Evolutionary conservation across 768 basidiomycete genomes (phyloP), one percentile per base, ranked within the genome.

Genomic region (Leccinum imitatum): DNA sequence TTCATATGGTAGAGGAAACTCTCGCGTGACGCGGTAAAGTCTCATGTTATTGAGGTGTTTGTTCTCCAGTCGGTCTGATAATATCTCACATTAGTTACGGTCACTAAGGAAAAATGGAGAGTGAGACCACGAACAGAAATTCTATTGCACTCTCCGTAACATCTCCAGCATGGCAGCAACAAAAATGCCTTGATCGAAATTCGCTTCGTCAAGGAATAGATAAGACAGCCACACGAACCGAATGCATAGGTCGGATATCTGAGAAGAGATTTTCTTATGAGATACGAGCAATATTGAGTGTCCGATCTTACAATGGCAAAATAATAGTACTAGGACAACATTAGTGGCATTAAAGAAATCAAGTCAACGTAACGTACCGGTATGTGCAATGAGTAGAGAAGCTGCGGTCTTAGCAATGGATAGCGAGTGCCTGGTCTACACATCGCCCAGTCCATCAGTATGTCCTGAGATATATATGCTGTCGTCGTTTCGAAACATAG

Each of bases 31-130:
- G 23, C 94, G 91, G 72, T 93, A 94, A 66, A 93, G 91, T 81
- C 92, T 92, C 73, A 91, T 85, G 72, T 97, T 97, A 79, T 91
- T 91, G 27, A 95, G 76, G 64, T 97, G 95, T 75, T 97, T 95
- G 75, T 91, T 94, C 73, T 95, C 91, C 44, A 93, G 75, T 64
- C 91, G 90, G 73, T 84, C 88, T 91, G 64, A 17, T 91, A 50
- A 19, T 7, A 35, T 5, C 41, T 33, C 33, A 33, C 13, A 11
- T 15, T 11, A 33, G 2, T 30, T 30, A 30, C 27, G 27, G 27
- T 37, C 35, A 21, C 21, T 19, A 17, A 23, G 35, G 44, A 37
- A 33, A 33, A 37, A 48, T 30, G 8, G 15, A 50, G 54, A 47
- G 44, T 19, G 39, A 33, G 52, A 54, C 7, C 6, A 30, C 90